Conservation (phyloP, 2,329 filamentous ascomycete species). For the Verticillium klebahnii region DNA sequence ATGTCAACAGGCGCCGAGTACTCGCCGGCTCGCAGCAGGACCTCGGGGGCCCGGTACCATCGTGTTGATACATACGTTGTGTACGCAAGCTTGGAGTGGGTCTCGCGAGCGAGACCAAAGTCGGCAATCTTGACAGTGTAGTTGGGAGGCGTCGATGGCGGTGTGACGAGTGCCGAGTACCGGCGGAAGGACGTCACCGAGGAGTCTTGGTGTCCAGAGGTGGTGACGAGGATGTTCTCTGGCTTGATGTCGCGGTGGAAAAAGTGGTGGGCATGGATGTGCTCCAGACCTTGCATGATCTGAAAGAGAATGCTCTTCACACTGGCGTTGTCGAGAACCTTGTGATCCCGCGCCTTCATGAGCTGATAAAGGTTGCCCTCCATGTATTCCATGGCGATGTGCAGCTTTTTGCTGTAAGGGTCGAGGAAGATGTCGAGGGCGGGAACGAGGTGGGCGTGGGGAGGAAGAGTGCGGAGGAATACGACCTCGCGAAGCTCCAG, state of each 20-base stretch:
- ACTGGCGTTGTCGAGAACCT: conserved; percentile 80
- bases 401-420: conserved; percentile 90
- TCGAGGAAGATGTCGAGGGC: conserved; percentile 98
- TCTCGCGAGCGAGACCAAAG: conserved; percentile 95
- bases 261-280: conserved; percentile 95
- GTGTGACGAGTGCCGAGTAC: conserved; percentile 90
- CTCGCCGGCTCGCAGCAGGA: conserved; percentile 86
- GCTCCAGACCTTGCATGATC: conserved; percentile 92
- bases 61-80: conserved; percentile 97
- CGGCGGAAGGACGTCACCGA: conserved; percentile 75
- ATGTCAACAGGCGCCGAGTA: conserved; percentile 98
- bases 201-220: conserved; percentile 77
- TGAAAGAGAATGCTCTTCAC: conserved; percentile 98
- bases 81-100: conserved; percentile 92
- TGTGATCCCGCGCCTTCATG: conserved; percentile 98
- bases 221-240: conserved; percentile 96
- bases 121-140: conserved; percentile 99
- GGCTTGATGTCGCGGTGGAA: conserved; percentile 99
- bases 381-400: conserved; percentile 99
- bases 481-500: conserved; percentile 94
- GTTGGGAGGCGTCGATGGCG: conserved; percentile 85
- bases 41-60: conserved; percentile 97
- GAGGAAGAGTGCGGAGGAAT: conserved; percentile 84
- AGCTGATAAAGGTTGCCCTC: conserved; percentile 97
- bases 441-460: conserved; percentile 89